Evolutionary conservation across 345 rosid species (phyloP).

Genomic region (Diplotaxis tenuifolia): DNA sequence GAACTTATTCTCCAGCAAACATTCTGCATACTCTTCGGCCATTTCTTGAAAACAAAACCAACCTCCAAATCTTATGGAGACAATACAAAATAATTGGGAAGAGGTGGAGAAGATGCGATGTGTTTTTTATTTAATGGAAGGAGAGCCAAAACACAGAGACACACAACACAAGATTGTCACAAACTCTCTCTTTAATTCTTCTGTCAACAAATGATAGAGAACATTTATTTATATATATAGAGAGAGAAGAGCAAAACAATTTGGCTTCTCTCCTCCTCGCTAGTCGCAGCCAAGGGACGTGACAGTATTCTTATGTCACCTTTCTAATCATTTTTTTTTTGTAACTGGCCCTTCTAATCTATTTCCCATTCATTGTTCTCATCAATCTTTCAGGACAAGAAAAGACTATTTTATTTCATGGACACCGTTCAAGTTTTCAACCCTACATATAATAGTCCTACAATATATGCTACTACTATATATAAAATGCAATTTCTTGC

Average conservation of each 20-base stretch:
- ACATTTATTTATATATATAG: neutral
- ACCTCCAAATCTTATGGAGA: neutral
- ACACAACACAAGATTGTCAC: neutral
- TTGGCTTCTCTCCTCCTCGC: neutral
- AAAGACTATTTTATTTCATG: neutral
- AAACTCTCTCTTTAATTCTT: neutral
- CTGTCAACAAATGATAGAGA: neutral
- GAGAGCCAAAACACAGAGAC: neutral
- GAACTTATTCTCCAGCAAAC: constrained; percentile 56
- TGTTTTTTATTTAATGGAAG: neutral
- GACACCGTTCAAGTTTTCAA: neutral
- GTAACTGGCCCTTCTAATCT: neutral
- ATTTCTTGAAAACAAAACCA: neutral
- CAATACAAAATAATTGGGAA: neutral
- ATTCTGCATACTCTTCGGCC: constrained; percentile 42
- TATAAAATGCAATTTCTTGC: neutral
- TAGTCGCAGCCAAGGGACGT: neutral
- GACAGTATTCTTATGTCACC: neutral
- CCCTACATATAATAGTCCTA: neutral
- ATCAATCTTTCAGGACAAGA: neutral
- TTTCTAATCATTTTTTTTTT: no score
- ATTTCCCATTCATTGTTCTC: neutral
- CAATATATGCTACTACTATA: neutral
- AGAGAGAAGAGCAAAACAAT: constrained; percentile 3
- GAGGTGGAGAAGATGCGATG: constrained; percentile 6